Evolutionary conservation across 768 basidiomycete genomes (phyloP), one percentile per base, ranked within the genome.

Genomic region (Mycena rosella): DNA sequence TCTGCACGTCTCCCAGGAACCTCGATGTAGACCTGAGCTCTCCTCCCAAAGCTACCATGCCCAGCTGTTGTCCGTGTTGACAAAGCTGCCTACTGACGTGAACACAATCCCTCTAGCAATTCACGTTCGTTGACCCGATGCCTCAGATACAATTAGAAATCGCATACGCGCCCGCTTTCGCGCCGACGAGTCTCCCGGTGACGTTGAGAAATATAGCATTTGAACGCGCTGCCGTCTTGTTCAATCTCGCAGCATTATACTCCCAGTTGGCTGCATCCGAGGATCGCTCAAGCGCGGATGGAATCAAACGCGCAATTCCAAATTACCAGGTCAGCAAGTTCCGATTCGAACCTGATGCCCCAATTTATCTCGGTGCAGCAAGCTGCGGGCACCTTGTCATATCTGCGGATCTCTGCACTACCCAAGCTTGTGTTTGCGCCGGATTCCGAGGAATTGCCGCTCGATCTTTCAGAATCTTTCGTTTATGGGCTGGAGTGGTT

Each of bases 161-260:
- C 62, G 76, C 94, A 17, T 97, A 95, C 75, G 86, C 90, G 3
- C 87, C 92, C 7, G 88, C 83, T 13, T 97, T 96, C 76, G 80
- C 87, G 4, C 79, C 89, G 8, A 75, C 79, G 11, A 82, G 82
- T 42, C 73, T 87, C 0, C 89, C 94, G 1, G 78, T 94, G 26
- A 84, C 90, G 0, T 78, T 96, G 34, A 84, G 83, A 36, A 96
- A 91, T 66, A 82, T 98, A n/a, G 81, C 87, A 2, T 98, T 92
- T 71, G 97, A 99, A 76, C 86, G 93, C 18, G 89, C 91, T 2
- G 83, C 87, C 24, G 83, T 93, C 0, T 78, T 98, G 1, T 97
- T 92, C 83, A 98, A 98, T 74, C 83, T 98, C 5, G 94, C 91
- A 1, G 89, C 94, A 4, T 79, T 96, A n/a, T 94, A 92, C 75